Percentiles rank a stretch among this genome's conserved stretches.
These are phyloP conservation scores for Pogostemon cablin DNA, from an alignment of 257 asterid genomes.

Conservation along the genomic window DNA sequence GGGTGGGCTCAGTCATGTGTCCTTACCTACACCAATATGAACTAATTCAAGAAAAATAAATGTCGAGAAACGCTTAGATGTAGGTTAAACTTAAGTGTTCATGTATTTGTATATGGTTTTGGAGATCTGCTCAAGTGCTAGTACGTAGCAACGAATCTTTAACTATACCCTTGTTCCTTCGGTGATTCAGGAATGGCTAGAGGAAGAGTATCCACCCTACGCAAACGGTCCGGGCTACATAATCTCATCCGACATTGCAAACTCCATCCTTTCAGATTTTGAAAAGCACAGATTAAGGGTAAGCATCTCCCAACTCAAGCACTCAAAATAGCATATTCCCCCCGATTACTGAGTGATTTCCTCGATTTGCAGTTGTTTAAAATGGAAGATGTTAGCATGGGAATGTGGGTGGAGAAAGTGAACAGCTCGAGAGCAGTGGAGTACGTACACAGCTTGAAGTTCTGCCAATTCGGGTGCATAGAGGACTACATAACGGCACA, in stretches of 20 bases:
- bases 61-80: background rate
- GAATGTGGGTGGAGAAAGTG: constrained; percentile 89
- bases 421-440: constrained; percentile 62
- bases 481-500: constrained; percentile 85
- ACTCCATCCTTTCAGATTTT: constrained; percentile 65
- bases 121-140: background rate
- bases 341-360: background rate
- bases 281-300: constrained; percentile 71
- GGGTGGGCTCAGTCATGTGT: background rate
- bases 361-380: constrained; percentile 66
- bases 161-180: background rate
- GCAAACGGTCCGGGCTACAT: constrained; percentile 99
- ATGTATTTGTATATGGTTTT: background rate
- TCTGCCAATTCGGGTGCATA: constrained; percentile 89
- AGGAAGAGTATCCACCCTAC: constrained; percentile 90
- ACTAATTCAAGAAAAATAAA: background rate
- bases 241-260: constrained; percentile 85
- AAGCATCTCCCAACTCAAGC: constrained; percentile 11
- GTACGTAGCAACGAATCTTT: constrained; percentile 2
- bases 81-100: background rate
- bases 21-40: background rate
- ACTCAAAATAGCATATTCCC: background rate
- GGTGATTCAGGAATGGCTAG: constrained; percentile 91
- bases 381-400: constrained; percentile 98
- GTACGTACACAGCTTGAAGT: constrained; percentile 83